Conservation (phyloP, 495 filamentous ascomycete species). For the Penicillium flavigenum region DNA sequence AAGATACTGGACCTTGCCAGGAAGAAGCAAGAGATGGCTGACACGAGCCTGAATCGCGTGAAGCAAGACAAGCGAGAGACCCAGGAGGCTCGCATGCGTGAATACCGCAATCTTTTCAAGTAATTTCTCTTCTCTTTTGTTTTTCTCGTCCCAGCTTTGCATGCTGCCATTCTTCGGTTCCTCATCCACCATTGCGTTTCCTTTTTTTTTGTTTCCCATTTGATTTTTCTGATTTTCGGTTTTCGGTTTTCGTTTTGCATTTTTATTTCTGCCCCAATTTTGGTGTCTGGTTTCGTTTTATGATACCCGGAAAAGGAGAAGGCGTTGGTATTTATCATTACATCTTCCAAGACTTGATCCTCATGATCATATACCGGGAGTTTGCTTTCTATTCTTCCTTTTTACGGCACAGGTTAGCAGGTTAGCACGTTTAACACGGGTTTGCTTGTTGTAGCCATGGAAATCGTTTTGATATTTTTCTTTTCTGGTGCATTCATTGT, state of each 20-base stretch:
- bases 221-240: not conserved
- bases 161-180: not conserved
- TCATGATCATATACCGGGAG: slow-evolving; percentile 3
- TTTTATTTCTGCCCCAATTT: not conserved
- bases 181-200: not conserved
- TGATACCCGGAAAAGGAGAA: slow-evolving; percentile 14
- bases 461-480: not conserved
- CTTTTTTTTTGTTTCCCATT: not conserved
- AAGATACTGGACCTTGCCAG: slow-evolving; percentile 85
- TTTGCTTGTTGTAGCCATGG: not conserved
- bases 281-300: slow-evolving; percentile 4
- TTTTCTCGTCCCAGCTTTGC: not conserved
- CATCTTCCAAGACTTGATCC: not conserved
- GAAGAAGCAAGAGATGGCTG: slow-evolving; percentile 87
- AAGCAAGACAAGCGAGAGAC: slow-evolving; percentile 73
- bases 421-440: not conserved
- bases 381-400: not conserved
- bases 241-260: not conserved
- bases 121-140: slow-evolving; percentile 29
- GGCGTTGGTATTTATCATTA: slow-evolving; percentile 4
- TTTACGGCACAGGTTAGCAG: not conserved
- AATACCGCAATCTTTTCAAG: slow-evolving; percentile 79
- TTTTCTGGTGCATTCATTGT: not conserved
- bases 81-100: slow-evolving; percentile 72
- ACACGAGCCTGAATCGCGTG: slow-evolving; percentile 73